Conservation (phyloP, 1,284 basidiomycete genomes). For the Laetiporus sulphureus region DNA sequence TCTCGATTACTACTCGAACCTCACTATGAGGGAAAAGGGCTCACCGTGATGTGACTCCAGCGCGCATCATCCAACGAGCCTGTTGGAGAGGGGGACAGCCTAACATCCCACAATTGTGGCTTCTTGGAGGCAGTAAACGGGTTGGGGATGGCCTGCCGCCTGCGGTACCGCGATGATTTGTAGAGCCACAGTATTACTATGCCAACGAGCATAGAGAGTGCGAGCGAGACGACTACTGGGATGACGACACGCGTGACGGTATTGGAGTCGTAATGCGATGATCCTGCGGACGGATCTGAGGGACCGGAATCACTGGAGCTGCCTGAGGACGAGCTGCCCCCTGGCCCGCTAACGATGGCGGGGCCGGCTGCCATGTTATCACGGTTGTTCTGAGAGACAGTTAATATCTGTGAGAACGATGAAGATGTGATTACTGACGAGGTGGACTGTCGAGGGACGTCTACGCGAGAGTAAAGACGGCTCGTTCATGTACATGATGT, state of each 20-base stretch:
- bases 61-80: neutral
- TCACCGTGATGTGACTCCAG: conserved; percentile 5
- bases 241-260: neutral
- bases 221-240: conserved; percentile 1
- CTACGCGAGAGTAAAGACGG: too few species aligned
- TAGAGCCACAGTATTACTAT: neutral
- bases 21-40: neutral
- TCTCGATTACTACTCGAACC: neutral
- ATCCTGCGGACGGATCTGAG: neutral
- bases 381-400: too few species aligned
- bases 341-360: too few species aligned
- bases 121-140: conserved; percentile 2
- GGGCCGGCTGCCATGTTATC: too few species aligned
- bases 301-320: too few species aligned
- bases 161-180: neutral
- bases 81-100: neutral
- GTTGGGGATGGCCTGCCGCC: neutral
- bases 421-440: too few species aligned
- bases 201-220: neutral
- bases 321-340: too few species aligned
- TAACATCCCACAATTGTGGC: conserved; percentile 5
- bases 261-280: neutral
- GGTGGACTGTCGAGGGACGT: too few species aligned
- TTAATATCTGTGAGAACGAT: too few species aligned
- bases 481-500: too few species aligned